Evolutionary conservation across 2,329 filamentous ascomycete genomes (phyloP).

Genomic region (Ophiobolus disseminans): DNA sequence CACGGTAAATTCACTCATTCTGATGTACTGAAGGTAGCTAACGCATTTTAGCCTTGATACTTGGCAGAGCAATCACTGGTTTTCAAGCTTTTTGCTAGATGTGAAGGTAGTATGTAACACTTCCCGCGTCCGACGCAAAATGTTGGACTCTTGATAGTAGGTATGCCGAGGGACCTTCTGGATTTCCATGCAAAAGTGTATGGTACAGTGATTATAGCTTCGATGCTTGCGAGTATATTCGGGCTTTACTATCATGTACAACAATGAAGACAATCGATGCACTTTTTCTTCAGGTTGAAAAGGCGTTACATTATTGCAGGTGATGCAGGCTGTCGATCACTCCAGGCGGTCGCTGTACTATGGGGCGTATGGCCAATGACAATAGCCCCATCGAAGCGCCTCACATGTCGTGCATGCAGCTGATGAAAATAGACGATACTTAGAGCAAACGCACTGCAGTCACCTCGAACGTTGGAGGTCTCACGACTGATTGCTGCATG

Average conservation of each 20-base stretch:
- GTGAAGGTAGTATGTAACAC: neutral
- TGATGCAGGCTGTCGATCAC: no score
- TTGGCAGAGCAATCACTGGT: conserved; percentile 64
- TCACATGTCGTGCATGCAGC: conserved; percentile 26
- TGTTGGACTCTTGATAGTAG: no score
- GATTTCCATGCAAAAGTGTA: no score
- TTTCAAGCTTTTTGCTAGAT: conserved; percentile 77
- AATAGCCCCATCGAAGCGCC: conserved; percentile 11
- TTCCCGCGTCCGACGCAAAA: no score
- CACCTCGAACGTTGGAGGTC: conserved; percentile 24
- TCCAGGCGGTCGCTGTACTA: neutral
- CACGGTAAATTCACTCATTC: conserved; percentile 70
- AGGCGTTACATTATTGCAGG: no score
- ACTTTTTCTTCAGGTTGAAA: no score
- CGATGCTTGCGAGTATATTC: no score
- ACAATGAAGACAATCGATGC: no score
- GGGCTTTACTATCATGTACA: no score
- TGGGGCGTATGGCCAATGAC: conserved; percentile 4
- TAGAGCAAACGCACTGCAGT: conserved; percentile 23
- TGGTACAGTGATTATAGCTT: no score
- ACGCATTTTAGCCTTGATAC: conserved; percentile 55
- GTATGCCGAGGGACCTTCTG: no score
- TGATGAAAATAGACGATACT: conserved; percentile 21
- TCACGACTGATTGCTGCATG: conserved; percentile 27
- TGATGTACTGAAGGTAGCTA: conserved; percentile 23